Percentiles rank a stretch among this genome's conserved stretches.
Conservation (phyloP, 345 rosid species). For the Camelina sativa region DNA sequence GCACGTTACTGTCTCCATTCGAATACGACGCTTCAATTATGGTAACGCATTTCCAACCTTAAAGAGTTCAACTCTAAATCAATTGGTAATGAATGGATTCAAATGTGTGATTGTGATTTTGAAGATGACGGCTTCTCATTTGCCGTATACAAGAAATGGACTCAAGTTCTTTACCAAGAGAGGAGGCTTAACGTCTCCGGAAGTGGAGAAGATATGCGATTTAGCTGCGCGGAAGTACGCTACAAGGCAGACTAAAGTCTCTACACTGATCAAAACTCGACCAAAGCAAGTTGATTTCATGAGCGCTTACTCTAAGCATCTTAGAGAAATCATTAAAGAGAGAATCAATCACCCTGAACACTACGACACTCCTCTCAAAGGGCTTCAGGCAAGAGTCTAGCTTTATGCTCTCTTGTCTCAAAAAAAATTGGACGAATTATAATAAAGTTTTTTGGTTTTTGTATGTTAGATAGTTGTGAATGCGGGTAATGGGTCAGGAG, state of each 20-base stretch:
- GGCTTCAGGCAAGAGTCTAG: constrained; percentile 65
- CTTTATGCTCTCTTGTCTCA: not conserved
- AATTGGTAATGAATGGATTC: not conserved
- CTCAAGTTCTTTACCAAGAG: constrained; percentile 84
- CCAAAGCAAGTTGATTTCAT: constrained; percentile 72
- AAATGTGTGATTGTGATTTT: constrained; percentile 13
- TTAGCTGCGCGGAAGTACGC: constrained; percentile 76
- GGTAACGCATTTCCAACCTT: constrained; percentile 46
- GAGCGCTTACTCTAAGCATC: constrained; percentile 73
- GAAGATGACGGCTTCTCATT: constrained; percentile 96
- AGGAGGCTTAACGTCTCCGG: constrained; percentile 84
- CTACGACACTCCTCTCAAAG: constrained; percentile 79
- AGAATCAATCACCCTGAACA: constrained; percentile 81
- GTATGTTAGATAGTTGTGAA: constrained; percentile 75
- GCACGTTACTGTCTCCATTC: constrained; percentile 73
- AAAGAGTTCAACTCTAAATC: not conserved
- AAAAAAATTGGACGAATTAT: not conserved
- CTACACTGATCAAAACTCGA: constrained; percentile 52
- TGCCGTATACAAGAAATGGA: constrained; percentile 91
- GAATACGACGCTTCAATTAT: constrained; percentile 85
- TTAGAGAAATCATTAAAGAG: constrained; percentile 69
- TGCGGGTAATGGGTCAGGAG: constrained; percentile 96
- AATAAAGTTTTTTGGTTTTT: not conserved
- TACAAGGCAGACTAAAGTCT: constrained; percentile 66
- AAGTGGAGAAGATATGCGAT: constrained; percentile 85